Evolutionary conservation across 495 filamentous ascomycete genomes (phyloP), one percentile per base, ranked within the genome.

Genomic region (Podospora bellae-mahoneyi): DNA sequence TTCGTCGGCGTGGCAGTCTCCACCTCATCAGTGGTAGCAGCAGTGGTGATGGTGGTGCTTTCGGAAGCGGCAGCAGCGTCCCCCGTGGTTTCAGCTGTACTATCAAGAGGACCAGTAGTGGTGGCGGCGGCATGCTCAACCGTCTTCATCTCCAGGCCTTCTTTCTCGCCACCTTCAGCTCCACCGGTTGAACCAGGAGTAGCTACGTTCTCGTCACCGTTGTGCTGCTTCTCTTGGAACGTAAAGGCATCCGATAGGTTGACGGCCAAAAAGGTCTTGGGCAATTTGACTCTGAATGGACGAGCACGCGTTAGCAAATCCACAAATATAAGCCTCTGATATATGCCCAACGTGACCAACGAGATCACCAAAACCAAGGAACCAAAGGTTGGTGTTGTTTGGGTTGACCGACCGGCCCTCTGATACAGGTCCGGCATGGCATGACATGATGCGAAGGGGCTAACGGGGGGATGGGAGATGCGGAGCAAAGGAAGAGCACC

Each of bases 181-280:
- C 34, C 61, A 5, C 13, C 28, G 18, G 59, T 5, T 2, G 27
- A 16, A 48, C 28, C 32, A 48, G 27, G 19, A 26, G 13, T 70
- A 32, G 68, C 70, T 34, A 65, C 71, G 63, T 65, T 58, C 58
- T 75, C 72, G 62, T 69, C 75, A 64, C 73, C 73, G 26, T 70
- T 71, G 56, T 74, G 69, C 60, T 72, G 66, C 64, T 80, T 83
- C 69, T 85, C 83, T 71, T 86, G 82, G 69, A 87, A 87, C 4
- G 80, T 80, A 76, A 86, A 85, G 6, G 83, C 82, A 73, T 94
- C 92, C 63, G 88, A 90, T n/a, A 97, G 82, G 72, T 96, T 97
- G 61, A 97, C 89, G 15, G 93, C 94, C 32, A 95, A 86, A 78
- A 99, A 99, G 13, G 88, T 90, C 80, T 96, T 95, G 28, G 95